Conservation (phyloP, 1,284 basidiomycete species). For the Rhizopogon parksii region DNA sequence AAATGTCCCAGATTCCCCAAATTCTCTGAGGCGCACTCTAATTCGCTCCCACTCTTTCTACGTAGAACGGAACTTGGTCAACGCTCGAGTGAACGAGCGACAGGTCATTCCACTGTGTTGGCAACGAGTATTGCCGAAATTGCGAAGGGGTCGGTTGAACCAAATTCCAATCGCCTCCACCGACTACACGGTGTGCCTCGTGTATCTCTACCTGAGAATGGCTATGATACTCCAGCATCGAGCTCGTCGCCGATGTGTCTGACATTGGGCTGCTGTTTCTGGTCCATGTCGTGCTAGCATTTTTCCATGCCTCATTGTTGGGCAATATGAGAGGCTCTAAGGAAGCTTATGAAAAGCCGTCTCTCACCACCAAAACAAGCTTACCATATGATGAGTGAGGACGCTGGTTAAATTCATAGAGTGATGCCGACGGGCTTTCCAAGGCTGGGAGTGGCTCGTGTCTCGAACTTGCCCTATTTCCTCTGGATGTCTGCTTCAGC, state of each 20-base stretch:
- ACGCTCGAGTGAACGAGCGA: not conserved
- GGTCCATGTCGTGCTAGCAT: not conserved
- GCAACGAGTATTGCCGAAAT: not conserved
- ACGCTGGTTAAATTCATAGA: not conserved
- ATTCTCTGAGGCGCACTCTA: not conserved
- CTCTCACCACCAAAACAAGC: not conserved
- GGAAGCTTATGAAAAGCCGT: not conserved
- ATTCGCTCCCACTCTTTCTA: not conserved
- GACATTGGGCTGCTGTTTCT: not conserved
- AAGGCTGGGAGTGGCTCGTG: constrained; percentile 6
- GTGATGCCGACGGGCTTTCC: not conserved
- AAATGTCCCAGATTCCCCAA: not conserved
- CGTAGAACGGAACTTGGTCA: not conserved
- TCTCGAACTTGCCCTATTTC: constrained; percentile 25
- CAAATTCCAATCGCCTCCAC: not conserved
- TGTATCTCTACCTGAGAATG: not conserved
- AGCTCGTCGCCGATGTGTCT: not conserved
- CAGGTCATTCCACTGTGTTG: not conserved
- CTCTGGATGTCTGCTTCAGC: constrained; percentile 13
- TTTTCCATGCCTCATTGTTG: not conserved
- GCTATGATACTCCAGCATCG: not conserved
- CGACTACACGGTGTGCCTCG: not conserved
- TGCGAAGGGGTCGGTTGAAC: not conserved
- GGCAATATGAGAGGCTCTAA: not conserved
- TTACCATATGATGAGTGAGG: not conserved